phyloP scores from a whole-genome alignment of 495 filamentous ascomycete species.

The Talaromyces liani region DNA sequence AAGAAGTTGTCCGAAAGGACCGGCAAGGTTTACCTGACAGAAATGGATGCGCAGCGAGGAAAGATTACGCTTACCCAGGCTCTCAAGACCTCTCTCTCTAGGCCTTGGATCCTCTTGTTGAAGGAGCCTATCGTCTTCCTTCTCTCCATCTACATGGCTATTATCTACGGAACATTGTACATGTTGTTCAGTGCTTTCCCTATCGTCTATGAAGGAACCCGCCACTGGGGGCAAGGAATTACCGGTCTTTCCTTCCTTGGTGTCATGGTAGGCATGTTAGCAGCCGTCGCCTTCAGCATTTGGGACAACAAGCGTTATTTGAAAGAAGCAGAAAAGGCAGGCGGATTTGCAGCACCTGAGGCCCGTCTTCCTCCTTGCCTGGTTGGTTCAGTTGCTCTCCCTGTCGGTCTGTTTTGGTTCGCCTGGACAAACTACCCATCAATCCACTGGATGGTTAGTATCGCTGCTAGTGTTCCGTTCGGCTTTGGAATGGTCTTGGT shows the following conservation, averaged over 20 bases:
- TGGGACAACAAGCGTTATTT: slow-evolving; percentile 44
- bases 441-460: slow-evolving; percentile 63
- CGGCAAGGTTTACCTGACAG: slow-evolving; percentile 49
- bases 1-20: slow-evolving; percentile 43
- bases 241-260: slow-evolving; percentile 73
- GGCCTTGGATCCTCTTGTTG: slow-evolving; percentile 44
- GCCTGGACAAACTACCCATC: slow-evolving; percentile 61
- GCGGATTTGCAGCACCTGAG: slow-evolving; percentile 40
- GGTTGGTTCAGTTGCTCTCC: slow-evolving; percentile 34
- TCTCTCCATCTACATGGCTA: slow-evolving; percentile 65
- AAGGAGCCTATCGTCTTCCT: slow-evolving; percentile 55
- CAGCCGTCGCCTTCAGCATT: slow-evolving; percentile 45
- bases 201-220: slow-evolving; percentile 65
- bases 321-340: slow-evolving; percentile 23
- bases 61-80: slow-evolving; percentile 25
- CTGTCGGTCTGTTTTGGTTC: slow-evolving; percentile 55
- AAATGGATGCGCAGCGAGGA: slow-evolving; percentile 39
- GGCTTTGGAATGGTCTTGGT: slow-evolving; percentile 69
- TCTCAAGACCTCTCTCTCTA: slow-evolving; percentile 38
- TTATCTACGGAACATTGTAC: slow-evolving; percentile 72
- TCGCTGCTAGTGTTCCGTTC: slow-evolving; percentile 60
- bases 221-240: slow-evolving; percentile 67
- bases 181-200: slow-evolving; percentile 79
- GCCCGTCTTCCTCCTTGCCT: slow-evolving; percentile 39
- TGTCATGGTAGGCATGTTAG: slow-evolving; percentile 76